Conservation (phyloP, 2,329 filamentous ascomycete genomes). For the Cercospora sp. region DNA sequence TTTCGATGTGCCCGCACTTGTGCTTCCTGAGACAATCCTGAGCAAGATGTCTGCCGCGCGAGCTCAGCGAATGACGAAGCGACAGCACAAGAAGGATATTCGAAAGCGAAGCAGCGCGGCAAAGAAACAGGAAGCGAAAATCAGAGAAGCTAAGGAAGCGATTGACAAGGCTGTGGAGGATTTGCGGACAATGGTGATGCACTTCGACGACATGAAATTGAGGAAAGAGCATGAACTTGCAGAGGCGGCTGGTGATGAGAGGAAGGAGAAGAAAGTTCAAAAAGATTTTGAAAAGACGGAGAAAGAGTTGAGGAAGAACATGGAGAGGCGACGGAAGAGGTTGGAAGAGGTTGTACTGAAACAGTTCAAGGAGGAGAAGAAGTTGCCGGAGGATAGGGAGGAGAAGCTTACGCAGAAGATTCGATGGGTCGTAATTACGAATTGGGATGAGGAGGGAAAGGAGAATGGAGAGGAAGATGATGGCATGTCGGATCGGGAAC, state of each 20-base stretch:
- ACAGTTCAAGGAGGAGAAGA: slow-evolving; percentile 11
- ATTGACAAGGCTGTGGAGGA: slow-evolving; percentile 23
- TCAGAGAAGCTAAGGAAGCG: not conserved
- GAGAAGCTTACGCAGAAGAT: slow-evolving; percentile 34
- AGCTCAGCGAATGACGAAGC: slow-evolving; percentile 26
- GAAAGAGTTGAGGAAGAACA: slow-evolving; percentile 13
- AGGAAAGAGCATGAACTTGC: slow-evolving; percentile 12
- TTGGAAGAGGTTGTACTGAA: slow-evolving; percentile 18
- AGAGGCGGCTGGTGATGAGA: not conserved
- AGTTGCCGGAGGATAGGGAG: slow-evolving; percentile 17
- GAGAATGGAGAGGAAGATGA: not conserved
- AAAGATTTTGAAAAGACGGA: slow-evolving; percentile 17
- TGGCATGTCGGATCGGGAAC: not conserved
- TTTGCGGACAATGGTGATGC: slow-evolving; percentile 15
- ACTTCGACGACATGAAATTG: slow-evolving; percentile 20
- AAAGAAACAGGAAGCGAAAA: no score
- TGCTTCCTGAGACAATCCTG: slow-evolving; percentile 20
- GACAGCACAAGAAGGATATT: slow-evolving; percentile 26
- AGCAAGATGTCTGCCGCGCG: slow-evolving; percentile 24
- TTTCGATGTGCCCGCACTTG: slow-evolving; percentile 25
- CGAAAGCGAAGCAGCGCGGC: not conserved
- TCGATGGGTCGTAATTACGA: slow-evolving; percentile 32
- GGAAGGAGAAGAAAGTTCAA: no score
- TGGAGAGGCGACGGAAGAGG: slow-evolving; percentile 19
- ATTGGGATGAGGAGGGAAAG: slow-evolving; percentile 16